A percentile compares a stretch with the other conserved stretches of the same genome.
phyloP scores from a whole-genome alignment of 352 stramenopile genomes.

The Globisporangium nagaii region DNA sequence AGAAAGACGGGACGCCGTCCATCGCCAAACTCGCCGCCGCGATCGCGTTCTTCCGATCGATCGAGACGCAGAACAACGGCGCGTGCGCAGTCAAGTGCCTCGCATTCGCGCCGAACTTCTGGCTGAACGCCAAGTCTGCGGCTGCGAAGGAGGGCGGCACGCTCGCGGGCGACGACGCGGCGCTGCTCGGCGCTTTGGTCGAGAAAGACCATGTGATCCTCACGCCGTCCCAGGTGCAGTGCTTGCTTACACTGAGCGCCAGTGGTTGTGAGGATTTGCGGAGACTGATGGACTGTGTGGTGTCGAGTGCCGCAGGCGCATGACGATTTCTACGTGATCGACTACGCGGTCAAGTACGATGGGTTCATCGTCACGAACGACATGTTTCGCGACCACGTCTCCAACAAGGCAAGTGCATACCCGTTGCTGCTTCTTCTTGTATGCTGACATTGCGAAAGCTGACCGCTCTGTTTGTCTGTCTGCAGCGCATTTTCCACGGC shows the following conservation, averaged over 20 bases:
- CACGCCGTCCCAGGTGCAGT: conserved; percentile 57
- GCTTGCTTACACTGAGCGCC: too few relatives aligned
- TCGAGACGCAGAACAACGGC: conserved; percentile 14
- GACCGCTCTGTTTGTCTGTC: background rate
- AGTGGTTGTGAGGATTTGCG: too few relatives aligned
- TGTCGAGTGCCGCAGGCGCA: conserved; percentile 43
- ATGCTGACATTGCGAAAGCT: too few relatives aligned
- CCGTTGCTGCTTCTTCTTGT: too few relatives aligned
- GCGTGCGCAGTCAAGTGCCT: conserved; percentile 51
- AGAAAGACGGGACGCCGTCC: conserved; percentile 43
- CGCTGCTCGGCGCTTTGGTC: conserved; percentile 45
- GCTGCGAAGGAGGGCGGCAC: conserved; percentile 26
- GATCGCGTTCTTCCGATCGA: conserved; percentile 56
- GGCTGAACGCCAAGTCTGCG: conserved; percentile 56
- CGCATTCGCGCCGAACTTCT: conserved; percentile 79
- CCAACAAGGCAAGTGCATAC: conserved; percentile 49
- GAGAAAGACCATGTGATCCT: conserved; percentile 63
- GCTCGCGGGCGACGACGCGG: conserved; percentile 44
- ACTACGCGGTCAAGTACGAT: conserved; percentile 85
- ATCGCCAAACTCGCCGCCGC: conserved; percentile 61
- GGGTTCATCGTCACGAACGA: conserved; percentile 90
- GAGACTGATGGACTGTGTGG: too few relatives aligned
- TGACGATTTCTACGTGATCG: conserved; percentile 90
- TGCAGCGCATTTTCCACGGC: conserved; percentile 62
- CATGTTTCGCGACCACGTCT: conserved; percentile 88